A percentile compares a stretch with the other conserved stretches of the same genome.
Evolutionary conservation across 164 flowering plant genomes (phyloP).

Genomic region (Aristolochia fimbriata): DNA sequence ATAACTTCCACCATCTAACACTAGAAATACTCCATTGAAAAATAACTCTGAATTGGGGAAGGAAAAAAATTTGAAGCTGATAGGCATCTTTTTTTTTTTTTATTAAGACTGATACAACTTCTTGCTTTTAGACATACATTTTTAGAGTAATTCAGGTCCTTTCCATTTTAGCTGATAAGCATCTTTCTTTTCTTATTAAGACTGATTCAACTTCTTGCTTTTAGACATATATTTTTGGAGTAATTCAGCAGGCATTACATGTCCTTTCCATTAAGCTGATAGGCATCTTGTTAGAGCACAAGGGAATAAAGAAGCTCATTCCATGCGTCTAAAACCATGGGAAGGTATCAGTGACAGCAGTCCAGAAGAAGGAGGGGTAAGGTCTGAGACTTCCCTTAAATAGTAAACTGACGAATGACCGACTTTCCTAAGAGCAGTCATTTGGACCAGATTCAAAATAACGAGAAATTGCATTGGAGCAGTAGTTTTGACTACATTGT

Average conservation of each 20-base stretch:
- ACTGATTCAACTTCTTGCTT: no score
- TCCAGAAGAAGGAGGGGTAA: constrained; percentile 70
- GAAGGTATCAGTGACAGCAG: constrained; percentile 97
- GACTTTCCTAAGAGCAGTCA: constrained; percentile 76
- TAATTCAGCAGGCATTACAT: no score
- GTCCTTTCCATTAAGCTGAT: no score
- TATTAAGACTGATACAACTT: no score
- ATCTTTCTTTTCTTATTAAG: no score
- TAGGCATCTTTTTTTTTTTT: constrained; percentile 20
- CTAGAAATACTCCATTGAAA: no score
- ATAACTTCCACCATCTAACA: no score
- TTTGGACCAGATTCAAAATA: constrained; percentile 49
- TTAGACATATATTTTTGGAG: no score
- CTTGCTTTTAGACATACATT: no score
- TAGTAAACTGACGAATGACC: constrained; percentile 82
- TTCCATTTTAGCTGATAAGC: no score
- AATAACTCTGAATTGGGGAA: no score
- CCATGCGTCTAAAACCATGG: constrained; percentile 90
- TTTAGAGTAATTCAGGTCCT: no score
- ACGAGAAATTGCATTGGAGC: constrained; percentile 20
- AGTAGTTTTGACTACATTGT: constrained; percentile 23
- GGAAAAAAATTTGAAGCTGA: constrained; percentile 14
- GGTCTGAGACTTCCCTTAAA: constrained; percentile 28
- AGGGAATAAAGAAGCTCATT: constrained; percentile 75
- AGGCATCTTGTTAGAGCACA: constrained; percentile 29